Evolutionary conservation across 208 protist species (phyloP), one percentile per base, ranked within the genome.

Genomic region (Crithidia sp.): DNA sequence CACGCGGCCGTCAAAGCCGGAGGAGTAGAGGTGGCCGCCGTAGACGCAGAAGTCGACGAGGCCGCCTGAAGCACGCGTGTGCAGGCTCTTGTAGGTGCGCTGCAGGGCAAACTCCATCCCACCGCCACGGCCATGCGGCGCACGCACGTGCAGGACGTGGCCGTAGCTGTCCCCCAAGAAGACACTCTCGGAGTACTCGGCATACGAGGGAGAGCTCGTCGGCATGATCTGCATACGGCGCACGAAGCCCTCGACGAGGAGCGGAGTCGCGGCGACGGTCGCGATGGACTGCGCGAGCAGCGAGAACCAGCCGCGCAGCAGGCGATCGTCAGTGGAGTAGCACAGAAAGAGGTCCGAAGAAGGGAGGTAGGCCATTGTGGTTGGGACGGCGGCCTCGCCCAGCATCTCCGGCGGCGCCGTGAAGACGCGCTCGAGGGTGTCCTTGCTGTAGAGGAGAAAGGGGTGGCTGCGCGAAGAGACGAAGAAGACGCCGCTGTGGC

Each of bases 21-120:
- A 81, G 52, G 88, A 87, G 71, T 88, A 88, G 12, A 93, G 39
- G 40, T 74, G 69, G 17, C 54, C 58, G 50, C 81, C 81, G 52
- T 61, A 83, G 1, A 93, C 19, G 49, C 81, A 81, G 77, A 95
- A 92, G 70, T 95, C 90, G 0, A 81, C 72, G 9, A 95, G 68
- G 3, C 88, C 90, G 69, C 90, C 90, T 0, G 60, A 73, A 28
- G 82, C 73, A 28, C 64, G 58, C 0, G 71, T 50, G 73, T 95
- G 90, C 39, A 95, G 44, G 17, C 40, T 53, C 0, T 73, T 53
- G 47, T 82, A 91, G 2, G 53, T 67, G n/a, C 76, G 75, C 52
- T 69, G 76, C 9, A 83, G 52, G 4, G 53, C 52, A 7, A 90
- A 72, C 45, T 82, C 81, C 43, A 66, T 75, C 0, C 85, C 79